phyloP scores from a whole-genome alignment of 2,329 filamentous ascomycete species.

The Septoria linicola region DNA sequence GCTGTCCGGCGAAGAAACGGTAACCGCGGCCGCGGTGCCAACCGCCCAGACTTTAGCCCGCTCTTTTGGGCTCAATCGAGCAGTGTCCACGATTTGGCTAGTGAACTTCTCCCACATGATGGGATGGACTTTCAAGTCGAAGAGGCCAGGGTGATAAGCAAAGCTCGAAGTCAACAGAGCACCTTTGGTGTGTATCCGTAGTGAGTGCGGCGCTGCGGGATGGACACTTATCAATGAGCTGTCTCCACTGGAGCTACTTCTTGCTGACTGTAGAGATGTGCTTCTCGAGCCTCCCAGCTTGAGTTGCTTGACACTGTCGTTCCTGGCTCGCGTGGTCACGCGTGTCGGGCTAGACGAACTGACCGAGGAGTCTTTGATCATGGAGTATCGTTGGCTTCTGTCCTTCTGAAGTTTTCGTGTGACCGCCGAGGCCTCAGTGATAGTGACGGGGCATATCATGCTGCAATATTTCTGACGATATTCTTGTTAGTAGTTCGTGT shows the following conservation, averaged over 20 bases:
- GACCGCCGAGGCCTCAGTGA: not conserved
- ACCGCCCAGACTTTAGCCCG: constrained; percentile 26
- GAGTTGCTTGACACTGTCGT: not conserved
- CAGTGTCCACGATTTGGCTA: constrained; percentile 21
- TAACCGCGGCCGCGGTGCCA: constrained; percentile 18
- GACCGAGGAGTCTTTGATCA: not conserved
- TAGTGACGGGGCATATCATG: constrained; percentile 3
- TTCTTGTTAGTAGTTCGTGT: not conserved
- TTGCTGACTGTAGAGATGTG: not conserved
- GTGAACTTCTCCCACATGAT: constrained; percentile 30
- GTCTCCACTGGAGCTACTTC: constrained; percentile 5
- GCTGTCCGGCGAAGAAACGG: constrained; percentile 9
- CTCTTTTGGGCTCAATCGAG: constrained; percentile 25
- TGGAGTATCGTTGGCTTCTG: not conserved
- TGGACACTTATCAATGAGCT: constrained; percentile 4
- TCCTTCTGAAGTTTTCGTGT: constrained; percentile 6
- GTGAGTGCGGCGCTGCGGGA: constrained; percentile 4
- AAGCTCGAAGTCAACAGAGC: constrained; percentile 27
- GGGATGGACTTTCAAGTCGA: constrained; percentile 28
- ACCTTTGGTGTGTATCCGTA: constrained; percentile 28
- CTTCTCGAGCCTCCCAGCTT: constrained; percentile 1
- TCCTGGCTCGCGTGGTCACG: not conserved
- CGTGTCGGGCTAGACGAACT: not conserved
- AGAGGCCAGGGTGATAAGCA: constrained; percentile 28
- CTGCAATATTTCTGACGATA: not conserved